Percentiles rank a stretch among this genome's conserved stretches.
Evolutionary conservation across 805 yeast genomes (phyloP).

Genomic region (Torulaspora microellipsoides): DNA sequence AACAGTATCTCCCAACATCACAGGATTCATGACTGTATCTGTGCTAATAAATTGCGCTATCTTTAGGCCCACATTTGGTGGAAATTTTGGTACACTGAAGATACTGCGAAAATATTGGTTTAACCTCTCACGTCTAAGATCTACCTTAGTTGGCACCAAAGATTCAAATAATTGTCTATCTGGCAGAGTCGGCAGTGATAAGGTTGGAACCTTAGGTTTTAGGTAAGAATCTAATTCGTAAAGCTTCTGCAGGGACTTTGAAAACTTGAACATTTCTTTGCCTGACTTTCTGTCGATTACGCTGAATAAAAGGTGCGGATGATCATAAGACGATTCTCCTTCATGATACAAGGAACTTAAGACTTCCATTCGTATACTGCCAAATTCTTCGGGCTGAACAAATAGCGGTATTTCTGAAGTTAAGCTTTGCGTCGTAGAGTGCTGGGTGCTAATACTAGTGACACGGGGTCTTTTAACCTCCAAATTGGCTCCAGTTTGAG

Average conservation of each 20-base stretch:
- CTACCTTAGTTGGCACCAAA: constrained; percentile 58
- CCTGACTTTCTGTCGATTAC: constrained; percentile 56
- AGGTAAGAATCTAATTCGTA: constrained; percentile 55
- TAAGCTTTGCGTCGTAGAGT: constrained; percentile 10
- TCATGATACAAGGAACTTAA: constrained; percentile 44
- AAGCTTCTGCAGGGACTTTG: constrained; percentile 60
- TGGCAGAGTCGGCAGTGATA: constrained; percentile 55
- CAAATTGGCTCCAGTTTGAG: constrained; percentile 1
- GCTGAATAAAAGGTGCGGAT: constrained; percentile 56
- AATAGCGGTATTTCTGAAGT: constrained; percentile 44
- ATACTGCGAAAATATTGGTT: constrained; percentile 57
- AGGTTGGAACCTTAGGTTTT: constrained; percentile 48
- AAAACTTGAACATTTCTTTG: constrained; percentile 70
- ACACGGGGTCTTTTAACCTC: constrained; percentile 10
- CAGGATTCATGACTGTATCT: constrained; percentile 60
- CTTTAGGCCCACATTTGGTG: constrained; percentile 45
- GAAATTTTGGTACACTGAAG: constrained; percentile 53
- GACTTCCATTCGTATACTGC: constrained; percentile 45
- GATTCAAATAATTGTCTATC: constrained; percentile 54
- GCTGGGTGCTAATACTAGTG: constrained; percentile 10
- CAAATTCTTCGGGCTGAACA: constrained; percentile 55
- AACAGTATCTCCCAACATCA: constrained; percentile 45
- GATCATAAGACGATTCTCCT: constrained; percentile 45
- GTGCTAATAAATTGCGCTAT: constrained; percentile 64
- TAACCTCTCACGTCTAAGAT: constrained; percentile 49